Base-by-base conservation (phyloP, 2,329 filamentous ascomycete genomes). In the Didymella glomerata region DNA sequence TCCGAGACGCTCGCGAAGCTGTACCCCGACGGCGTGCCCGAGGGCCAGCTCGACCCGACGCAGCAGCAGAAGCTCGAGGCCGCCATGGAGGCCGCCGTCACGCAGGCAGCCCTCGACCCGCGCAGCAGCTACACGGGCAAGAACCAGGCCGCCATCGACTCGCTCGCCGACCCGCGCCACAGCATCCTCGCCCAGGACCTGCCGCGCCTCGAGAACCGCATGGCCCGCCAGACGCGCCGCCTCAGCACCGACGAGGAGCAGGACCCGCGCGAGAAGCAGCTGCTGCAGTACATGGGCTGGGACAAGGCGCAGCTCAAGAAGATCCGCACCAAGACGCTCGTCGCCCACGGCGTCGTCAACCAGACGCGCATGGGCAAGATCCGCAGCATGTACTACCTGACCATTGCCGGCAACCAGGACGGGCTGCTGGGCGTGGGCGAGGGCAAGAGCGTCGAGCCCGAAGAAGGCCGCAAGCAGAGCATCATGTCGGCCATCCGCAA, bases 331-430 rank as follows among this genome's bases (percentile, higher is more conserved):
- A 97, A 96, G 84, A 83, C 85, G 47, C 80, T 99, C 46, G 90
- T 96, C 46, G 73, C 75, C 4, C 91, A 94, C 72, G 79, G 80
- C 40, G 95, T 99, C 59, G 83, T 86, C 65, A 98, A 99, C 80
- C 94, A 98, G 84, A 98, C 95, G 22, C 91, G 94, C 82, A 87
- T 99, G 79, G 95, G 95, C 75, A 99, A 98, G 84, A 89, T 99
- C 60, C 84, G 85, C 67, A 91, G 89, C 77, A 71, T 84, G 40
- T 96, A 94, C 71, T 84, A 87, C 68, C 80, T 98, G 61, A 88
- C 88, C 40, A 88, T 97, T 67, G 93, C 93, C 6, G 95, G 95
- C 51, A 96, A 98, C 78, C 85, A 87, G 58, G 86, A 95, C 66
- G 95, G 95, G 16, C 85, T 94, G 71, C 79, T 99, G 30, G 95